A percentile compares a stretch with the other conserved stretches of the same genome.
Conservation (phyloP, 1,139 yeast genomes). For the Kodamaea anthophila region DNA sequence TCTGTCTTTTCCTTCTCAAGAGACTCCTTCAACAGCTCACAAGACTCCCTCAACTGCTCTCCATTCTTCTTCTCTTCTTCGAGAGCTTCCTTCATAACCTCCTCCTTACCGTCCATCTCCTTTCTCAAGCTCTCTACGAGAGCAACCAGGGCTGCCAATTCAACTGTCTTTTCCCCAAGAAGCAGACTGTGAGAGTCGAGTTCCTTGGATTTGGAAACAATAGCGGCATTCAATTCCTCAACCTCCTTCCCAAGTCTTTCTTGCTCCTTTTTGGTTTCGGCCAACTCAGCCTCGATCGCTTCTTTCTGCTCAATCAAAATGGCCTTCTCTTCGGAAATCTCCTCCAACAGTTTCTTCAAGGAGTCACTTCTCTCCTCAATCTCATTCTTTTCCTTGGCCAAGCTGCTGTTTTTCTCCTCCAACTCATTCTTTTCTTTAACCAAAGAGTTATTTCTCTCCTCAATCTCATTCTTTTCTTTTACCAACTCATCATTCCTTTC, state of each 20-base stretch:
- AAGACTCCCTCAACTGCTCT: constrained; percentile 15
- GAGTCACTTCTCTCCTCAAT: constrained; percentile 5
- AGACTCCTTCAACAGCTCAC: background rate
- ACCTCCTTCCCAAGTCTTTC: too few species aligned
- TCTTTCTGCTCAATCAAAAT: constrained; percentile 5
- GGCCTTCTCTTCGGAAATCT: background rate
- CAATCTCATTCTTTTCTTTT: background rate
- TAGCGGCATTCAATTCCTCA: too few species aligned
- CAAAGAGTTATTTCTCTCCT: background rate
- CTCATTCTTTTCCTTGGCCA: background rate
- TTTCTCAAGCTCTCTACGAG: constrained; percentile 1
- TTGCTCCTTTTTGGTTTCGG: background rate
- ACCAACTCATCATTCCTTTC: background rate
- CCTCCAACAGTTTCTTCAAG: constrained; percentile 11
- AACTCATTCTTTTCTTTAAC: background rate
- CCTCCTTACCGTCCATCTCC: constrained; percentile 2
- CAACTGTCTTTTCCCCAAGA: background rate
- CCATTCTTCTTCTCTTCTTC: constrained; percentile 2
- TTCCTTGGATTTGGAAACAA: too few species aligned
- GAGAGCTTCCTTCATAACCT: background rate
- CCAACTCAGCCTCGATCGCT: constrained; percentile 7
- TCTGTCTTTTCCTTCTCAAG: constrained; percentile 11
- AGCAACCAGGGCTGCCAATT: background rate
- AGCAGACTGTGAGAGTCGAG: background rate
- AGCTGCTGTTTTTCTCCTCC: background rate